Conservation (phyloP, 1,284 basidiomycete genomes). For the Fomes fomentarius region DNA sequence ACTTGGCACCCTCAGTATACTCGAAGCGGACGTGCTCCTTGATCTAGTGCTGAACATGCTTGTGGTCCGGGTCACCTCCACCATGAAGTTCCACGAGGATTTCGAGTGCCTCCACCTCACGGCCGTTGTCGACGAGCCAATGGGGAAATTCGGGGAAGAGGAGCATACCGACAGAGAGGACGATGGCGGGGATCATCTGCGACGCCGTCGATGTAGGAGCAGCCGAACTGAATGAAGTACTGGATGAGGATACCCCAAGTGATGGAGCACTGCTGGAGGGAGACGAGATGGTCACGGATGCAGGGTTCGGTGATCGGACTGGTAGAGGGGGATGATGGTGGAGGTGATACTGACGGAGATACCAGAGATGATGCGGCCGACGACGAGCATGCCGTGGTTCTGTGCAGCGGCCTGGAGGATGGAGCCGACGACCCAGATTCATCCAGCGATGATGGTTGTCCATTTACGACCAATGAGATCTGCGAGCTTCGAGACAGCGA, state of each 20-base stretch:
- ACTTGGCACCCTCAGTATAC: constrained; percentile 72
- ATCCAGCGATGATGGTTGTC: constrained; percentile 62
- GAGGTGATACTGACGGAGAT: constrained; percentile 44
- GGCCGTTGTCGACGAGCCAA: constrained; percentile 67
- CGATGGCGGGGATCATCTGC: constrained; percentile 77
- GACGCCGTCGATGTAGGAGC: constrained; percentile 68
- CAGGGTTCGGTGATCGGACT: constrained; percentile 70
- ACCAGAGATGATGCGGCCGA: constrained; percentile 48
- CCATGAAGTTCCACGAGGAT: constrained; percentile 84
- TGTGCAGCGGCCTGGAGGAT: constrained; percentile 68
- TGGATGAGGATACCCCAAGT: constrained; percentile 79
- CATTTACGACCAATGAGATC: constrained; percentile 70
- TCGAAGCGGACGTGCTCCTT: constrained; percentile 75
- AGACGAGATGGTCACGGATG: constrained; percentile 76
- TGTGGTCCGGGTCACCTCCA: constrained; percentile 61
- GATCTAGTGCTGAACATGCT: constrained; percentile 80
- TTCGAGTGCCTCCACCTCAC: constrained; percentile 71
- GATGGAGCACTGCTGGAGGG: constrained; percentile 79
- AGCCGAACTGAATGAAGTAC: constrained; percentile 76
- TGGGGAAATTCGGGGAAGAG: constrained; percentile 67
- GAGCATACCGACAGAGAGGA: constrained; percentile 71
- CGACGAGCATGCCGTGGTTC: constrained; percentile 60
- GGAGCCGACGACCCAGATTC: constrained; percentile 75
- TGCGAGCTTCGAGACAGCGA: constrained; percentile 63
- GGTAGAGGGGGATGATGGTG: constrained; percentile 47